A percentile compares a stretch with the other conserved stretches of the same genome.
Evolutionary conservation across 331 rosid species (phyloP).

Genomic region (Quercus lobata): DNA sequence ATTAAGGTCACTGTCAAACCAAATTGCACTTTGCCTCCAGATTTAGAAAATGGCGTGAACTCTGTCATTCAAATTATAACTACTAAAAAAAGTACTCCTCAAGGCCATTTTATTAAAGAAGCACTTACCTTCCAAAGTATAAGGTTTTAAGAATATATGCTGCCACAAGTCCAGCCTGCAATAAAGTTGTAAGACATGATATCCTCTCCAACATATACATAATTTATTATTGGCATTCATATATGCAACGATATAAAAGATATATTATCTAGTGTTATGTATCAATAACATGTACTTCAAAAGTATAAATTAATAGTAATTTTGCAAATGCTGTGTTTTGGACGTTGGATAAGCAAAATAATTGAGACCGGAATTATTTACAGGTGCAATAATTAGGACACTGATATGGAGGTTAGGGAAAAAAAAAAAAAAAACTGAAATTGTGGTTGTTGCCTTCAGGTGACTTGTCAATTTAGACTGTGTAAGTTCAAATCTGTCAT

Average conservation of each 20-base stretch:
- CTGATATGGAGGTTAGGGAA: no score
- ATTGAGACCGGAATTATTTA: not conserved
- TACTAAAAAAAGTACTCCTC: not conserved
- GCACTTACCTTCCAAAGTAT: slow-evolving; percentile 61
- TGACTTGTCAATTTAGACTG: no score
- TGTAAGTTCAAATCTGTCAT: no score
- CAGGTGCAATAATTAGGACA: not conserved
- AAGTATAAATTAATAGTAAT: not conserved
- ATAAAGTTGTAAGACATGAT: not conserved
- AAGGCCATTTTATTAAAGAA: not conserved
- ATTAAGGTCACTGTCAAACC: not conserved
- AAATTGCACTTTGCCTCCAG: not conserved
- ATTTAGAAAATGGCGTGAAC: not conserved
- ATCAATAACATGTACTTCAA: not conserved
- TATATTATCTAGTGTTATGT: not conserved
- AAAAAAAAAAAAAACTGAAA: no score
- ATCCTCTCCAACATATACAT: not conserved
- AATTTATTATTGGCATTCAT: not conserved
- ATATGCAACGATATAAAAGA: not conserved
- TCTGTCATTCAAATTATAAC: not conserved
- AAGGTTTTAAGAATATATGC: slow-evolving; percentile 66
- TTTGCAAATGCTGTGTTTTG: not conserved
- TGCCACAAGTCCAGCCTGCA: slow-evolving; percentile 75
- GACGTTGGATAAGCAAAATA: not conserved
- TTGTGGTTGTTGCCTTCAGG: no score